Percentiles rank a stretch among this genome's conserved stretches.
These are phyloP conservation scores for Xylaria venustula DNA, from an alignment of 495 filamentous ascomycete genomes.

Conservation along the genomic window DNA sequence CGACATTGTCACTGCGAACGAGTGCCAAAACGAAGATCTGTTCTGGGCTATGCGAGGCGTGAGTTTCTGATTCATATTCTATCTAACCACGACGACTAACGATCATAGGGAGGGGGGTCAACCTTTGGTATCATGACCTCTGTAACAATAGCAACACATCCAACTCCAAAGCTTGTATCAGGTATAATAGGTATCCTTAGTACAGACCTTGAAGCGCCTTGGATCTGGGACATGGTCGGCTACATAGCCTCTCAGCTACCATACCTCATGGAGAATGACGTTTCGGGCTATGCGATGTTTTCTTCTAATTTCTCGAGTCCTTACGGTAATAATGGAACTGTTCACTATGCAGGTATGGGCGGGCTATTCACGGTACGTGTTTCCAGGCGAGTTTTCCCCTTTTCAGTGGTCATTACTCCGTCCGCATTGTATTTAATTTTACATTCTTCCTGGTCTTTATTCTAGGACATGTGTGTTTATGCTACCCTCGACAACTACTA, in stretches of 20 bases:
- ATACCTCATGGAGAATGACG: slow-evolving; percentile 30
- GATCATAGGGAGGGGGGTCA: slow-evolving; percentile 55
- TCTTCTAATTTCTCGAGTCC: slow-evolving; percentile 25
- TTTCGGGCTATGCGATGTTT: slow-evolving; percentile 42
- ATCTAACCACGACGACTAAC: not conserved
- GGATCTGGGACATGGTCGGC: slow-evolving; percentile 31
- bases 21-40: slow-evolving; percentile 57
- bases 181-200: slow-evolving; percentile 21
- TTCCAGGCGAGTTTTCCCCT: not conserved
- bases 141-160: slow-evolving; percentile 46
- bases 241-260: slow-evolving; percentile 40
- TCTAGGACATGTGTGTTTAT: no score
- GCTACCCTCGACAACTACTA: not conserved
- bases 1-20: slow-evolving; percentile 51
- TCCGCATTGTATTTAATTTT: no score
- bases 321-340: slow-evolving; percentile 16
- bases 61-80: slow-evolving; percentile 14
- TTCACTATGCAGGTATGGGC: slow-evolving; percentile 32
- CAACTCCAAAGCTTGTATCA: slow-evolving; percentile 27
- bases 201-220: slow-evolving; percentile 1
- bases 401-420: no score
- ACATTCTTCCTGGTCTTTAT: no score
- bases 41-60: slow-evolving; percentile 68
- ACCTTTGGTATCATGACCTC: slow-evolving; percentile 64
- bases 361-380: slow-evolving; percentile 16